Conservation (phyloP, 371 early-diverging fungal species). For the Apophysomyces sp. region DNA sequence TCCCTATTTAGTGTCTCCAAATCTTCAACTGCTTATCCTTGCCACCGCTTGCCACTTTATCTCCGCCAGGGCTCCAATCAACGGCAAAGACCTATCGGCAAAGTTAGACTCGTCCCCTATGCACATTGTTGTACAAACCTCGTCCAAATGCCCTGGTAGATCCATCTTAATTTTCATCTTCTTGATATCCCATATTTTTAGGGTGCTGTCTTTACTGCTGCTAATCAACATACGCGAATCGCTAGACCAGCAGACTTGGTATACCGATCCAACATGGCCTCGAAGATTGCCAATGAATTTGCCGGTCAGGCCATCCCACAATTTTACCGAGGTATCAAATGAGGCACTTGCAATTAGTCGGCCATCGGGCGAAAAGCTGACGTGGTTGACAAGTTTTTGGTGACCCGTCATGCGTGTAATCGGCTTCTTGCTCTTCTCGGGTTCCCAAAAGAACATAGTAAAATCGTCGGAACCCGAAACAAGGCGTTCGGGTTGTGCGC, state of each 20-base stretch:
- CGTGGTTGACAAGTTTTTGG: constrained; percentile 94
- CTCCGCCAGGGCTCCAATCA: constrained; percentile 94
- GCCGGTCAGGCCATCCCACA: constrained; percentile 96
- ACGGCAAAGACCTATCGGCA: constrained; percentile 77
- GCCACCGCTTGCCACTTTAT: constrained; percentile 91
- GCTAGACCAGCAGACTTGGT: constrained; percentile 92
- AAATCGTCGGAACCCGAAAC: constrained; percentile 97
- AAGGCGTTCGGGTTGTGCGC: constrained; percentile 74
- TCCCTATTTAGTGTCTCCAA: constrained; percentile 52
- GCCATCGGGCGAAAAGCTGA: constrained; percentile 94
- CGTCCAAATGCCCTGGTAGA: constrained; percentile 95
- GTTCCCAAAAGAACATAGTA: constrained; percentile 96
- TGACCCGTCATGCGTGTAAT: constrained; percentile 93
- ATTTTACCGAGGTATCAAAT: constrained; percentile 97
- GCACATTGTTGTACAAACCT: constrained; percentile 31
- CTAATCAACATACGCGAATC: constrained; percentile 91
- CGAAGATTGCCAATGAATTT: constrained; percentile 90
- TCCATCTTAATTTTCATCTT: constrained; percentile 87
- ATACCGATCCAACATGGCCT: constrained; percentile 94
- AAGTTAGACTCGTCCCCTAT: neutral
- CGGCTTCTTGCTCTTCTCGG: constrained; percentile 79
- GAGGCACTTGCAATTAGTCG: constrained; percentile 91
- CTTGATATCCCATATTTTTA: constrained; percentile 92
- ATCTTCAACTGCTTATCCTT: constrained; percentile 91
- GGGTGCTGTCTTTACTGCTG: constrained; percentile 90